Percentiles rank a stretch among this genome's conserved stretches.
Evolutionary conservation across 2,329 filamentous ascomycete genomes (phyloP).

Genomic region (Colletotrichum truncatum): DNA sequence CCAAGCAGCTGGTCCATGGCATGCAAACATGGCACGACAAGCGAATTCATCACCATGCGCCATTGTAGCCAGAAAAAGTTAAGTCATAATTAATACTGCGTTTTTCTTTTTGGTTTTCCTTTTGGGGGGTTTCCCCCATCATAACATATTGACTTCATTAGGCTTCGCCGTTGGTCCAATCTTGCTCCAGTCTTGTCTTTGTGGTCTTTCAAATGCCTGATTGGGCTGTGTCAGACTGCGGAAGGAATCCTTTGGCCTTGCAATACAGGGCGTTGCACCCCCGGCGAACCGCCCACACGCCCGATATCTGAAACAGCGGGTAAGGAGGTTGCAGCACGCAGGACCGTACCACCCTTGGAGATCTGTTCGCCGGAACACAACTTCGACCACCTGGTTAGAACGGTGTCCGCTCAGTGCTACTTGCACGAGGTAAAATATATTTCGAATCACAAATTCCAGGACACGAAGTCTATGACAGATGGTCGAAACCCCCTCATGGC

Average conservation of each 20-base stretch:
- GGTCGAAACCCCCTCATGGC: constrained; percentile 13
- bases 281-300: constrained; percentile 21
- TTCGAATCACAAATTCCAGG: background rate
- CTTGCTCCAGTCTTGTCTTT: background rate
- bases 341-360: constrained; percentile 10
- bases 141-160: background rate
- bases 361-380: constrained; percentile 2
- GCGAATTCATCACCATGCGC: background rate
- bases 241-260: background rate
- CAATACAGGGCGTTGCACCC: constrained; percentile 6
- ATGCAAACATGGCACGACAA: constrained; percentile 5
- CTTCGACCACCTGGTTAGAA: background rate
- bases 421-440: constrained; percentile 3
- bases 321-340: constrained; percentile 21
- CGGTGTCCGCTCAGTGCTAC: background rate
- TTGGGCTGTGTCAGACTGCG: constrained; percentile 10
- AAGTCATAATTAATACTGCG: too few relatives aligned
- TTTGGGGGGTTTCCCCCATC: background rate
- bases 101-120: background rate
- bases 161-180: background rate
- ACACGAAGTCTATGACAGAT: constrained; percentile 1
- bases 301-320: constrained; percentile 28
- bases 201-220: background rate
- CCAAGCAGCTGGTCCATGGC: constrained; percentile 9
- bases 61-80: background rate